Base-by-base conservation (phyloP, 129 eudicot species). In the Solidago caesia region DNA sequence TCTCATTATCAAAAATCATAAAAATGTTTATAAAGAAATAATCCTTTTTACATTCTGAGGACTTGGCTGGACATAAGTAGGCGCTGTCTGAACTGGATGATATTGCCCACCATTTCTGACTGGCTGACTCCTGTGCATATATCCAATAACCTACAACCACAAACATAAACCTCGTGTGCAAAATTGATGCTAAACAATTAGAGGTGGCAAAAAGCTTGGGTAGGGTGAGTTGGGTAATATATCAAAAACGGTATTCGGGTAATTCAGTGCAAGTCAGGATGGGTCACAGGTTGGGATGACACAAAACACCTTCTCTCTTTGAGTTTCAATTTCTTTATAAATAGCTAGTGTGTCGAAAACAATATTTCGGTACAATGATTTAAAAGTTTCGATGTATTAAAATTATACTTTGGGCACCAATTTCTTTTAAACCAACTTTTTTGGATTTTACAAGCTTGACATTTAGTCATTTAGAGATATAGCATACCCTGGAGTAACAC, bases 51-150 rank as follows among this genome's bases (percentile, higher is more conserved):
- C 98, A 88, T 84, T 89, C 65, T 87, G 98, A 51, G 95, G 81
- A 68, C 74, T 80, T 44, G 83, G 96, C 68, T 86, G 89, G 52
- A 76, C 71, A 68, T 83, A 93, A 61, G 89, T 63, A 55, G 92
- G 85, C 52, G 84, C 85, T 12, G 97, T 81, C 77, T 86, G 96
- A 76, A 85, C 74, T n/a, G 90, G 86, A 81, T 87, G 87, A 84
- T 88, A 86, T 6, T 82, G 91, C 43, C 79, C 80, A 62, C 73
- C 74, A 73, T 85, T 83, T 75, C 91, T 85, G 2, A 81, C 68
- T 25, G 91, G 96, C 53, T 84, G 98, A 46, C 76, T 67, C 76
- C 97, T 82, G 77, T 79, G 86, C 77, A 84, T 27, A 77, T 84
- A 92, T 68, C 96, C 96, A 71, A 82, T 78, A 71, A 88, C 68